Evolutionary conservation across 371 early-diverging fungal genomes (phyloP).

Genomic region (Conidiobolus incongruus): DNA sequence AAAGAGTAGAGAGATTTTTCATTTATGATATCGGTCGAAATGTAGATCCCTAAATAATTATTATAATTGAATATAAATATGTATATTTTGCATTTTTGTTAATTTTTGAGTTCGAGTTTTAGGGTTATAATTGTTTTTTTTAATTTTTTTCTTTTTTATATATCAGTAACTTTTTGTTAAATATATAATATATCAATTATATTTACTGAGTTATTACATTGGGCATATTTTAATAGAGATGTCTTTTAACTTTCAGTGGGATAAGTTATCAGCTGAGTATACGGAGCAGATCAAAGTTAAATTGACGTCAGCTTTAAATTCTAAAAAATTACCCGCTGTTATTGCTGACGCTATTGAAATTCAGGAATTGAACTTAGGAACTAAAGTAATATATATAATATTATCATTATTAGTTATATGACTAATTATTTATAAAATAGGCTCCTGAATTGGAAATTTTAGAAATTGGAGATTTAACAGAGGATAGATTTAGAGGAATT

Average conservation of each 20-base stretch:
- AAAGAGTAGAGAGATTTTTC: too few species aligned
- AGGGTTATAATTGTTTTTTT: too few species aligned
- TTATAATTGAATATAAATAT: too few species aligned
- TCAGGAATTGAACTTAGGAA: slow-evolving; percentile 84
- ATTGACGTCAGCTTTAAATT: slow-evolving; percentile 77
- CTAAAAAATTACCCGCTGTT: slow-evolving; percentile 70
- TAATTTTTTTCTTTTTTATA: too few species aligned
- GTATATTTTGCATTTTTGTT: too few species aligned
- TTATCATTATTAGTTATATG: background rate
- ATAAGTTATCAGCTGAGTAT: slow-evolving; percentile 64
- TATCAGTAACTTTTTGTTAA: too few species aligned
- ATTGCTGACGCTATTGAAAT: slow-evolving; percentile 78
- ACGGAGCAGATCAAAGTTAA: slow-evolving; percentile 60
- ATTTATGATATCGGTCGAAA: too few species aligned
- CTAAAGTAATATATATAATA: slow-evolving; percentile 26
- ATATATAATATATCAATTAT: too few species aligned
- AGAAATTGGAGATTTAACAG: slow-evolving; percentile 87
- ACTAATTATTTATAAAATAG: slow-evolving; percentile 12
- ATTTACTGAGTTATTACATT: too few species aligned
- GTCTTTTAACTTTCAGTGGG: slow-evolving; percentile 94
- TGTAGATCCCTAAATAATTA: too few species aligned
- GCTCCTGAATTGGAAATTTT: slow-evolving; percentile 92
- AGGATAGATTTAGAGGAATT: slow-evolving; percentile 83
- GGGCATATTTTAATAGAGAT: too few species aligned
- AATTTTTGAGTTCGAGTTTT: too few species aligned